phyloP scores from a whole-genome alignment of 441 rosid genomes.

The Brassica balearica region DNA sequence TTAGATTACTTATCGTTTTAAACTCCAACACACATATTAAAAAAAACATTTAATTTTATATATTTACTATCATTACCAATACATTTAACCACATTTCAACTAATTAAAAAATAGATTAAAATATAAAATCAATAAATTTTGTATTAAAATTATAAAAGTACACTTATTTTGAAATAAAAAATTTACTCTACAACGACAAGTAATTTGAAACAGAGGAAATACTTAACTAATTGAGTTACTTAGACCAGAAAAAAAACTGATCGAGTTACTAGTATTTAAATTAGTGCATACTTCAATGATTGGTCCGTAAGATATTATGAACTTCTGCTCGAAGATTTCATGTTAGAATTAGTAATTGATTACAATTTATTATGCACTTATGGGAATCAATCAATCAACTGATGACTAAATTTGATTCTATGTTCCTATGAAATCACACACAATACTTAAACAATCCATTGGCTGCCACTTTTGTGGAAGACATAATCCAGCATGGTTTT shows the following conservation, averaged over 20 bases:
- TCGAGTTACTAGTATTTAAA: slow-evolving; percentile 16
- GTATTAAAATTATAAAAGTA: no score
- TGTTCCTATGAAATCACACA: slow-evolving; percentile 41
- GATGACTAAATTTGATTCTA: slow-evolving; percentile 44
- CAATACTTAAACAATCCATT: slow-evolving; percentile 27
- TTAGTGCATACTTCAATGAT: slow-evolving; percentile 32
- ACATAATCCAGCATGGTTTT: slow-evolving; percentile 42
- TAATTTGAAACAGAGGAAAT: no score
- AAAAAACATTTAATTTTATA: no score
- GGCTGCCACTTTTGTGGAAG: slow-evolving; percentile 27
- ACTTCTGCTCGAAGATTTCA: slow-evolving; percentile 33
- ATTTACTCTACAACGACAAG: no score
- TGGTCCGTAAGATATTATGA: slow-evolving; percentile 42
- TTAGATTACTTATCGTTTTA: no score
- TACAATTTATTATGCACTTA: slow-evolving; percentile 24
- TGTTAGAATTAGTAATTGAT: slow-evolving; percentile 30
- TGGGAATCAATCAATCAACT: slow-evolving; percentile 31
- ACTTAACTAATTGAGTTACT: no score
- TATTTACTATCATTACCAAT: no score
- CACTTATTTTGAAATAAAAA: no score
- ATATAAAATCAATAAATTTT: no score
- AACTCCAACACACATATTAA: no score
- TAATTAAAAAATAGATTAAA: no score
- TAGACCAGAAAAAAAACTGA: neutral
- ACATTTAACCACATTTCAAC: no score